A percentile compares a stretch with the other conserved stretches of the same genome.
Evolutionary conservation across 495 filamentous ascomycete species (phyloP).

Genomic region (Hypomontagnella submonticulosa): DNA sequence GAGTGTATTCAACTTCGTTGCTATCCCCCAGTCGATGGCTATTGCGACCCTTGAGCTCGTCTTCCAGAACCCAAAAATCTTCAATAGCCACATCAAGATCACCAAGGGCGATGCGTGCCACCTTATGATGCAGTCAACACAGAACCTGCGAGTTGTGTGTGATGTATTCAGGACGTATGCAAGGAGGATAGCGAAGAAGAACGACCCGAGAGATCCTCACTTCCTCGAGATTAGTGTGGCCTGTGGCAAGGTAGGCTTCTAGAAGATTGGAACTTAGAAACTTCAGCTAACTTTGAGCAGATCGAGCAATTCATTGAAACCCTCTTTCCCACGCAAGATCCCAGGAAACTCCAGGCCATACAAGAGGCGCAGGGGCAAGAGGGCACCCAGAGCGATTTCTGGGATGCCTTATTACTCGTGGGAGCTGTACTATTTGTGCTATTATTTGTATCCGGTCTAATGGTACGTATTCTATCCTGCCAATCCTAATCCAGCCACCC

Average conservation of each 20-base stretch:
- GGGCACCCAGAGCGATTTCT: constrained; percentile 44
- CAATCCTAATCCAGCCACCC: not conserved
- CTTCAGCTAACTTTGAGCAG: constrained; percentile 56
- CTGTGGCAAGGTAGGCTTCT: constrained; percentile 79
- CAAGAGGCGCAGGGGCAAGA: constrained; percentile 45
- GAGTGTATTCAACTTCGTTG: constrained; percentile 99
- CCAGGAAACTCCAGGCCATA: constrained; percentile 54
- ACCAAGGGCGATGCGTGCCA: constrained; percentile 93
- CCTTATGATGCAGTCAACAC: constrained; percentile 90
- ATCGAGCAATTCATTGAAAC: constrained; percentile 97
- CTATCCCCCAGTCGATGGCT: constrained; percentile 98
- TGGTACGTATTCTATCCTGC: constrained; percentile 51
- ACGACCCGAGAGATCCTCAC: constrained; percentile 91
- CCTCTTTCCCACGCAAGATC: constrained; percentile 80
- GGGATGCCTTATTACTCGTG: constrained; percentile 53
- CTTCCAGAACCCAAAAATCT: constrained; percentile 91
- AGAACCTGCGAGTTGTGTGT: constrained; percentile 83
- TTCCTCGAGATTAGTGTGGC: constrained; percentile 91
- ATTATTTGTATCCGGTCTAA: constrained; percentile 53
- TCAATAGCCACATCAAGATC: constrained; percentile 92
- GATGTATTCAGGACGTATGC: constrained; percentile 80
- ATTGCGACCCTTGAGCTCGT: constrained; percentile 92
- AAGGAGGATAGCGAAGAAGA: constrained; percentile 90
- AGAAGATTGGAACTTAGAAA: not conserved
- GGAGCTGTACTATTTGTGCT: constrained; percentile 48